phyloP scores from a whole-genome alignment of 805 yeast species.

The Barnettozyma pratensis region DNA sequence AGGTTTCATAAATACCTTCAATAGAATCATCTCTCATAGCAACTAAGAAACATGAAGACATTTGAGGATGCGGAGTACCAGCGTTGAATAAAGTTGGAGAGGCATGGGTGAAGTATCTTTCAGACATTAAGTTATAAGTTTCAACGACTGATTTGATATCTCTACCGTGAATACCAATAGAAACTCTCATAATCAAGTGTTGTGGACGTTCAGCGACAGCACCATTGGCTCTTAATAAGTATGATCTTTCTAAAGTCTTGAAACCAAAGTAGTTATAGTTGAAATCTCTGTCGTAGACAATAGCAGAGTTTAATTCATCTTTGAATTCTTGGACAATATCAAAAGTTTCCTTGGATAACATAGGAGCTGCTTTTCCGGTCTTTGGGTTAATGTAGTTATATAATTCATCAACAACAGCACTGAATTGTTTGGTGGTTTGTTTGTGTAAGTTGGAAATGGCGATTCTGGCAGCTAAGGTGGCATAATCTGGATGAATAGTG shows the following conservation, averaged over 20 bases:
- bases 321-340: slow-evolving; percentile 58
- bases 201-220: slow-evolving; percentile 88
- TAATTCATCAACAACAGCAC: slow-evolving; percentile 68
- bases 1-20: slow-evolving; percentile 89
- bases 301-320: slow-evolving; percentile 66
- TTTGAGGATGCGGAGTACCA: slow-evolving; percentile 78
- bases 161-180: slow-evolving; percentile 81
- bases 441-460: slow-evolving; percentile 93
- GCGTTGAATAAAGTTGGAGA: slow-evolving; percentile 94
- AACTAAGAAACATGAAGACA: slow-evolving; percentile 88
- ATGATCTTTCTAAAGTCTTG: slow-evolving; percentile 87
- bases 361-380: slow-evolving; percentile 49
- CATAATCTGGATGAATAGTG: slow-evolving; percentile 96
- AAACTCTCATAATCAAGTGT: slow-evolving; percentile 83
- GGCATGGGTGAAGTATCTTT: slow-evolving; percentile 85
- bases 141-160: slow-evolving; percentile 64
- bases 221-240: slow-evolving; percentile 61
- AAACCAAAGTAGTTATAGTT: slow-evolving; percentile 81
- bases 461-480: slow-evolving; percentile 89
- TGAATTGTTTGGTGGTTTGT: slow-evolving; percentile 84
- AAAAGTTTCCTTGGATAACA: slow-evolving; percentile 65
- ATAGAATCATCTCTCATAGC: slow-evolving; percentile 94
- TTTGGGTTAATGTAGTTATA: slow-evolving; percentile 79
- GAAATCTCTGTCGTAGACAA: slow-evolving; percentile 74
- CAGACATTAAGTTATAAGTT: slow-evolving; percentile 85